These are phyloP conservation scores for Hemileccinum impolitum DNA, from an alignment of 768 basidiomycete species.

Conservation along the genomic window DNA sequence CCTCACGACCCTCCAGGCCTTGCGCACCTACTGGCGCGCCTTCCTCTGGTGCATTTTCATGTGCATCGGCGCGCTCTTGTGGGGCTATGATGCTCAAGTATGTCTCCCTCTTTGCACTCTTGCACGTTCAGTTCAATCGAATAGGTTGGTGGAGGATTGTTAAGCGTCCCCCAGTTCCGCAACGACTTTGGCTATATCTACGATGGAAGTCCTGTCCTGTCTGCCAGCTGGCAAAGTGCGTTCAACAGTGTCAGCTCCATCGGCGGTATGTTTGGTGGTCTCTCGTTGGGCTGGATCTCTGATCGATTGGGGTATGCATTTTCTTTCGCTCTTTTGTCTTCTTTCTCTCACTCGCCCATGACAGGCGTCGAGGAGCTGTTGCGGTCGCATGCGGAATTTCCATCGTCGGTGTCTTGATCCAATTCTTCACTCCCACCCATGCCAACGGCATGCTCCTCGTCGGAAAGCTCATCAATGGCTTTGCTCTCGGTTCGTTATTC, in stretches of 20 bases:
- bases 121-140: not conserved
- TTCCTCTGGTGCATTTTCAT: conserved; percentile 25
- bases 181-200: conserved; percentile 21
- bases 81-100: conserved; percentile 26
- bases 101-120: not conserved
- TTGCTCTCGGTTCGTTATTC: conserved; percentile 21
- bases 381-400: conserved; percentile 20
- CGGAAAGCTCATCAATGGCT: conserved; percentile 26
- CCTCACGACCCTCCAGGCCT: conserved; percentile 16
- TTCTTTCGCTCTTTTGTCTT: no score
- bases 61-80: conserved; percentile 23
- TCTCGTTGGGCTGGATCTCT: conserved; percentile 21
- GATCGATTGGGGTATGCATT: conserved; percentile 17
- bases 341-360: not conserved
- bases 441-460: conserved; percentile 21
- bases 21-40: conserved; percentile 24
- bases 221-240: conserved; percentile 29
- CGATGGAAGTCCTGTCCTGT: conserved; percentile 7
- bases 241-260: conserved; percentile 25
- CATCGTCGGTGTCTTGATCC: conserved; percentile 20
- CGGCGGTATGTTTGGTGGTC: conserved; percentile 27
- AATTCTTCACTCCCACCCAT: conserved; percentile 22
- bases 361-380: conserved; percentile 23
- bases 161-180: conserved; percentile 25
- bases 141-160: conserved; percentile 20